Evolutionary conservation across 495 filamentous ascomycete species (phyloP), one percentile per base, ranked within the genome.

Genomic region (Penicillium psychrofluorescens): DNA sequence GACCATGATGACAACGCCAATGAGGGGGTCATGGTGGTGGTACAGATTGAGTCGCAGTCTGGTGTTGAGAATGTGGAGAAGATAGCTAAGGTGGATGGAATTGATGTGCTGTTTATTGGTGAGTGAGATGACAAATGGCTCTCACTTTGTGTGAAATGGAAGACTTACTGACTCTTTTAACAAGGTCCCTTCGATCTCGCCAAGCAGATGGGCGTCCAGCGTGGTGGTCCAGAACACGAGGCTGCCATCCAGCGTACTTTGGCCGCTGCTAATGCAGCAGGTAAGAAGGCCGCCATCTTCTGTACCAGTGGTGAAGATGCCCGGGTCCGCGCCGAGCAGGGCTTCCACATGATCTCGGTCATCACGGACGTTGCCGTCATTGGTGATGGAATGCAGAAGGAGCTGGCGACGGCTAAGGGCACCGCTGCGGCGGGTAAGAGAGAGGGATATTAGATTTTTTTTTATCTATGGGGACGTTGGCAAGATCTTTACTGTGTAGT

Each of bases 261-360:
- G 44, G 63, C 67, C 13, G 87, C 86, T 2, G 79, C 84, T 2
- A 67, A 73, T 31, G 69, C 62, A 8, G 77, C 81, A 1, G 85
- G 85, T 5, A 92, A 88, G 69, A 83, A 78, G 63, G 76, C 77
- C 33, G 88, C 84, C 28, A 90, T 95, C 41, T 92, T 85, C 58
- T 88, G 83, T 63, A 79, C 78, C 1, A 69, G 68, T 37, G 84
- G 81, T 0, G 72, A 77, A 48, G 80, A 88, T 55, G 78, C 84
- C 6, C 76, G 67, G 46, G 45, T 56, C 29, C 88, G 78, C 53
- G 77, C 75, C 0, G 74, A 86, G 13, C 72, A 74, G 50, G 87
- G 87, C 3, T 92, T 88, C 45, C 72, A 89, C 54, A 89, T 92
- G 85, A 72, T 90, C 35, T 81, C 74, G 48, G 72, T 77, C 0